phyloP scores from a whole-genome alignment of 2,329 filamentous ascomycete species.

The Fusarium sublunatum region DNA sequence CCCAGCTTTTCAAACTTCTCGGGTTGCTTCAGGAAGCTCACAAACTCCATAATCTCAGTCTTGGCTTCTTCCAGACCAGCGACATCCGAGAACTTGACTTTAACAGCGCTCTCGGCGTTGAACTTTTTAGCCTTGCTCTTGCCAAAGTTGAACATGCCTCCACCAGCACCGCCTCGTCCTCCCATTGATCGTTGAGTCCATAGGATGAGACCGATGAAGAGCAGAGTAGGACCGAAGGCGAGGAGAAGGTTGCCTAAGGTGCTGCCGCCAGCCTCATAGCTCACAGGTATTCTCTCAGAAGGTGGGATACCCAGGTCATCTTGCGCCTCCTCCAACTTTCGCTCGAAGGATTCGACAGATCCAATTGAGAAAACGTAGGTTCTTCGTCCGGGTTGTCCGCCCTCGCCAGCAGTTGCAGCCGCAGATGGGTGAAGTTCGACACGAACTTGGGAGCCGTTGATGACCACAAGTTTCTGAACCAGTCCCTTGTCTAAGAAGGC shows the following conservation, averaged over 20 bases:
- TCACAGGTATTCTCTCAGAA: conserved; percentile 91
- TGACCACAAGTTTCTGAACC: conserved; percentile 90
- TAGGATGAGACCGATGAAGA: conserved; percentile 85
- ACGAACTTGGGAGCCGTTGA: conserved; percentile 76
- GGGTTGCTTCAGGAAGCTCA: conserved; percentile 94
- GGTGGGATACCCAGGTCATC: conserved; percentile 85
- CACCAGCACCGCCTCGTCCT: conserved; percentile 70
- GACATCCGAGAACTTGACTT: conserved; percentile 96
- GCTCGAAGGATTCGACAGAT: conserved; percentile 92
- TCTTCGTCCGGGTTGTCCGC: conserved; percentile 43
- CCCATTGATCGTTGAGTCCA: conserved; percentile 82
- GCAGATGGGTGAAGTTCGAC: conserved; percentile 84
- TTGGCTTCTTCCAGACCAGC: conserved; percentile 99
- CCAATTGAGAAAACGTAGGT: conserved; percentile 94
- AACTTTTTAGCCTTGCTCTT: conserved; percentile 97
- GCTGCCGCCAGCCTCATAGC: conserved; percentile 83
- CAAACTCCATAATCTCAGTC: conserved; percentile 98
- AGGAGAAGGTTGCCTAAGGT: conserved; percentile 78
- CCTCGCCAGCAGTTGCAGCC: conserved; percentile 43
- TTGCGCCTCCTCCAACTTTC: conserved; percentile 87
- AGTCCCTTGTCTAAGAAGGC: conserved; percentile 96
- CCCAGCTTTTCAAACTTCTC: conserved; percentile 92
- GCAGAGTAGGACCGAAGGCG: conserved; percentile 84
- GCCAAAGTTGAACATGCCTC: conserved; percentile 93
- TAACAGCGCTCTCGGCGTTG: conserved; percentile 95